Evolutionary conservation across 495 filamentous ascomycete genomes (phyloP).

Genomic region (Hypoxylon rickii): DNA sequence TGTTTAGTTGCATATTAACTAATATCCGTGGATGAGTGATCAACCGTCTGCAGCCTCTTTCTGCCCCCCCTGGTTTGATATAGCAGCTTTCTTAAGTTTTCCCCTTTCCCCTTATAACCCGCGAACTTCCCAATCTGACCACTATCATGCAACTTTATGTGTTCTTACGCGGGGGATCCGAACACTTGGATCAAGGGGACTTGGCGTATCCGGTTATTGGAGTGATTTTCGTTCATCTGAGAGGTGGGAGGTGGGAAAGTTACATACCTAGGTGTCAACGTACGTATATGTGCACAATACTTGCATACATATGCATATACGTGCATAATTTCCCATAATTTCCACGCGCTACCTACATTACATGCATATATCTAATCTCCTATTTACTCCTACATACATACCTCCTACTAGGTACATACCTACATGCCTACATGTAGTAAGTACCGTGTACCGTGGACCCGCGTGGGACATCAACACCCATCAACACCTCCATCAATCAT

Average conservation of each 20-base stretch:
- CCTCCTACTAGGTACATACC: too few species aligned
- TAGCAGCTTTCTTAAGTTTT: too few species aligned
- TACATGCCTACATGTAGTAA: too few species aligned
- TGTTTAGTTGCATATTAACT: constrained; percentile 23
- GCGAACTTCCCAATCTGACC: neutral
- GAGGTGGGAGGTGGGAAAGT: constrained; percentile 11
- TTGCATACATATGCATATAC: constrained; percentile 25
- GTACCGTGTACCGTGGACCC: too few species aligned
- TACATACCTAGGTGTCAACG: constrained; percentile 7
- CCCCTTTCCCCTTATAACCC: neutral
- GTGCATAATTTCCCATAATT: constrained; percentile 3
- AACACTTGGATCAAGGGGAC: constrained; percentile 29
- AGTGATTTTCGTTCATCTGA: constrained; percentile 27
- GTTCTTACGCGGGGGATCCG: constrained; percentile 27
- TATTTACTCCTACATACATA: constrained; percentile 1
- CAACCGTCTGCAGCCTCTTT: neutral
- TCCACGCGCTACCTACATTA: constrained; percentile 4
- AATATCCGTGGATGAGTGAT: constrained; percentile 10
- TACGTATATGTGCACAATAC: constrained; percentile 20
- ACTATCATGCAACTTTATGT: constrained; percentile 20
- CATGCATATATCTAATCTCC: constrained; percentile 17
- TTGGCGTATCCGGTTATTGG: constrained; percentile 33
- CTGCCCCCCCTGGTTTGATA: neutral
- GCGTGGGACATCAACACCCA: too few species aligned
- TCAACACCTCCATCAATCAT: too few species aligned